A percentile compares a stretch with the other conserved stretches of the same genome.
phyloP scores from a whole-genome alignment of 2,329 filamentous ascomycete genomes.

The Aspergillus sp. region DNA sequence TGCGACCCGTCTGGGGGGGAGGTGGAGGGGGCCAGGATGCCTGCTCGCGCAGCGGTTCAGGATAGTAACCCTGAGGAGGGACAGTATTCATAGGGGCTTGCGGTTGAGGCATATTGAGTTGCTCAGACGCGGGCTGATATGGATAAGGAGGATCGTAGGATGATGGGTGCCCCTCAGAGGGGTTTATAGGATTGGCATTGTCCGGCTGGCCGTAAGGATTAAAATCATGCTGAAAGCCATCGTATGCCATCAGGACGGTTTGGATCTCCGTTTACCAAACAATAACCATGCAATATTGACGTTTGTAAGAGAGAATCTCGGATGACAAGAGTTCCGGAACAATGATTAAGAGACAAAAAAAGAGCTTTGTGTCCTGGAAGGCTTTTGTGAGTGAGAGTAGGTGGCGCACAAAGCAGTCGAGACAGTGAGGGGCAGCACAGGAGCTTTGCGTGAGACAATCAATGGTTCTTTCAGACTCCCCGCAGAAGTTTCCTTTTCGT shows the following conservation, averaged over 20 bases:
- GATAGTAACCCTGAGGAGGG: conserved; percentile 19
- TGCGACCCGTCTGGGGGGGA: conserved; percentile 34
- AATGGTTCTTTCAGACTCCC: background rate
- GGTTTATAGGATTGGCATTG: conserved; percentile 22
- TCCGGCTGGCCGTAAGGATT: conserved; percentile 30
- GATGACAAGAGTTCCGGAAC: background rate
- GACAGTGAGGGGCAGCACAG: conserved; percentile 7
- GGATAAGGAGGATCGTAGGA: conserved; percentile 33
- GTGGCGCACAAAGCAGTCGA: conserved; percentile 1
- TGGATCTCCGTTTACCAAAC: conserved; percentile 6
- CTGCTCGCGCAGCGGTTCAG: conserved; percentile 21
- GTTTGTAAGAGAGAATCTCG: background rate
- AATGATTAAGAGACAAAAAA: conserved; percentile 1
- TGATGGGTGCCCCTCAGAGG: conserved; percentile 26
- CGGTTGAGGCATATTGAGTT: conserved; percentile 38
- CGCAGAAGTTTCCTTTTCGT: background rate
- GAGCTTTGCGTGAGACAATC: background rate
- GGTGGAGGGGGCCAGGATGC: conserved; percentile 22
- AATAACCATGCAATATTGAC: background rate
- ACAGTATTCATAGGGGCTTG: conserved; percentile 26
- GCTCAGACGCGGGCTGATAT: conserved; percentile 30
- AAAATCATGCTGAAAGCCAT: conserved; percentile 38
- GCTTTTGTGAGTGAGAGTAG: conserved; percentile 1
- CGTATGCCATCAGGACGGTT: conserved; percentile 40
- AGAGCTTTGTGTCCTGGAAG: conserved; percentile 6